These are phyloP conservation scores for Penicillium occitanis DNA, from an alignment of 2,329 filamentous ascomycete species.

Conservation along the genomic window DNA sequence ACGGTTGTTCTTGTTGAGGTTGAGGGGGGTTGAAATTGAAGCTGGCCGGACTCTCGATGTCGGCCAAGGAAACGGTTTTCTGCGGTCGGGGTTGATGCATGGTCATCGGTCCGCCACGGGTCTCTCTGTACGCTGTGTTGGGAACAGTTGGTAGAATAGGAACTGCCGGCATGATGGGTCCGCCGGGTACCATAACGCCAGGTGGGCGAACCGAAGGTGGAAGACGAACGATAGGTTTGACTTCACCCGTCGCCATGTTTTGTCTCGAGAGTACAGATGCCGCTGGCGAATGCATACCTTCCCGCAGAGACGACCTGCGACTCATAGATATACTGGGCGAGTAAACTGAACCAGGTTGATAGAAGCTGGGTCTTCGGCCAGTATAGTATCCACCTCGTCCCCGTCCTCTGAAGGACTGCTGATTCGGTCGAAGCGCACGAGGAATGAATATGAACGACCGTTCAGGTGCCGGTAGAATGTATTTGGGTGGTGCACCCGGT, in stretches of 20 bases:
- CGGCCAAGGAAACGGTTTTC: constrained; percentile 88
- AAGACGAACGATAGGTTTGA: constrained; percentile 76
- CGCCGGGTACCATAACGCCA: constrained; percentile 24
- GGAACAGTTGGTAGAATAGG: constrained; percentile 51
- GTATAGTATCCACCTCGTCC: constrained; percentile 69
- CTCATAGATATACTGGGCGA: constrained; percentile 86
- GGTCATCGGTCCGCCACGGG: constrained; percentile 60
- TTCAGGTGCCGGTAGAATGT: constrained; percentile 86
- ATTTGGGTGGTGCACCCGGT: constrained; percentile 73
- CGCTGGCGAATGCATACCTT: constrained; percentile 75
- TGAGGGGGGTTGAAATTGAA: constrained; percentile 60
- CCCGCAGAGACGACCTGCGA: constrained; percentile 77
- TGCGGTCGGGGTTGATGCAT: constrained; percentile 96
- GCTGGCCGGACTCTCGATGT: constrained; percentile 79
- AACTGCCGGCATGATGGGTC: constrained; percentile 17
- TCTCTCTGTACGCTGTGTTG: constrained; percentile 59
- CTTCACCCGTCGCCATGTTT: constrained; percentile 58
- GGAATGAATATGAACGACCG: constrained; percentile 98
- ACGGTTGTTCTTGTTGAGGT: constrained; percentile 74
- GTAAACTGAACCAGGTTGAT: constrained; percentile 71
- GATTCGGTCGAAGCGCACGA: constrained; percentile 86
- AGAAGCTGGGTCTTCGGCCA: constrained; percentile 68
- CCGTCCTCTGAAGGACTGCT: constrained; percentile 70
- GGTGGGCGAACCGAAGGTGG: constrained; percentile 59
- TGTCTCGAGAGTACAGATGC: constrained; percentile 73